phyloP scores from a whole-genome alignment of 2,329 filamentous ascomycete genomes.

The Phaeoacremonium minimum region DNA sequence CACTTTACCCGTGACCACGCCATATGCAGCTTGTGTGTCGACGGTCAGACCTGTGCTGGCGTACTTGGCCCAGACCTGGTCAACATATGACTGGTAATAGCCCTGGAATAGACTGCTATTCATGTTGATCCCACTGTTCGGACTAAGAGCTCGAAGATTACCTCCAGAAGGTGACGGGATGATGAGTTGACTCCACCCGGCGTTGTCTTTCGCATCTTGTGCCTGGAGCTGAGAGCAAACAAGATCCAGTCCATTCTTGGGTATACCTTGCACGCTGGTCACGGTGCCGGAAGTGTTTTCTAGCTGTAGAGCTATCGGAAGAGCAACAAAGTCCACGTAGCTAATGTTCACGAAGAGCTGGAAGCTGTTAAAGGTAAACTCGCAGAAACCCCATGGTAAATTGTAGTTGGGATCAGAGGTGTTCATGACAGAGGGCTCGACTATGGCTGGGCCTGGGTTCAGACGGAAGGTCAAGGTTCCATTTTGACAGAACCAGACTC shows the following conservation, averaged over 20 bases:
- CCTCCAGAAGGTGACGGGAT: conserved; percentile 26
- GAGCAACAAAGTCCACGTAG: conserved; percentile 70
- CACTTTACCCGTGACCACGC: conserved; percentile 39
- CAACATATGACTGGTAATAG: conserved; percentile 47
- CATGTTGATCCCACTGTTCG: conserved; percentile 43
- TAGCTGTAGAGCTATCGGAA: conserved; percentile 58
- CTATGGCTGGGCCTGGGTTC: conserved; percentile 68
- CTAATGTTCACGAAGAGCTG: conserved; percentile 67
- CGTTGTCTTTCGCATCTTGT: conserved; percentile 40
- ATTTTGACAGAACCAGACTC: conserved; percentile 67
- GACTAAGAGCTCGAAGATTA: conserved; percentile 47
- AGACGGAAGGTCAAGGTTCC: conserved; percentile 61
- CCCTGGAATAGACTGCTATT: conserved; percentile 38
- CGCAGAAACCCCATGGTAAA: conserved; percentile 62
- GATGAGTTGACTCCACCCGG: conserved; percentile 49
- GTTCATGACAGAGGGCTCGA: conserved; percentile 72
- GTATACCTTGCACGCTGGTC: conserved; percentile 45
- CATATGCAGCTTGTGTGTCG: conserved; percentile 51
- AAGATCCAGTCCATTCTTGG: conserved; percentile 36
- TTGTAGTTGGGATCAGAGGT: conserved; percentile 57
- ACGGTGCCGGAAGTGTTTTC: conserved; percentile 37
- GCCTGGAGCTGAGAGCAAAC: conserved; percentile 38
- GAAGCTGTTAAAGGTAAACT: conserved; percentile 60
- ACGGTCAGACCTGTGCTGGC: conserved; percentile 35
- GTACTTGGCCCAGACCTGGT: conserved; percentile 49